phyloP scores from a whole-genome alignment of 495 filamentous ascomycete species.

The Letharia columbiana region DNA sequence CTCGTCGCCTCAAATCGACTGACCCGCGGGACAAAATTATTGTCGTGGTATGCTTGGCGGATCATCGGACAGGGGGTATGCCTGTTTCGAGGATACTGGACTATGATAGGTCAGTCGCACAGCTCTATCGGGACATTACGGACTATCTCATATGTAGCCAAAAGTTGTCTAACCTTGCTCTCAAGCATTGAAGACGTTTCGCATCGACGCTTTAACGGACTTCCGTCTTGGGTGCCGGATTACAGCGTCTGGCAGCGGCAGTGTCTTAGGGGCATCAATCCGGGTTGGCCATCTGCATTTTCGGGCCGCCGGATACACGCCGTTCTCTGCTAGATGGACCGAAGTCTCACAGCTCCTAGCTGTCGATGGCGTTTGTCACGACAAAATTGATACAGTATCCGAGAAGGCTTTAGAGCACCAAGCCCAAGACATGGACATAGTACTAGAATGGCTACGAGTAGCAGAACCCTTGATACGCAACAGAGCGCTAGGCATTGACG shows the following conservation, averaged over 20 bases:
- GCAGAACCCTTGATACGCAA: conserved; percentile 4
- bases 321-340: background rate
- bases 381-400: background rate
- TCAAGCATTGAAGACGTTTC: conserved; percentile 10
- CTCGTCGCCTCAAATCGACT: conserved; percentile 19
- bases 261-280: conserved; percentile 5
- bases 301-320: background rate
- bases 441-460: conserved; percentile 3
- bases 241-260: conserved; percentile 16
- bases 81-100: conserved; percentile 8
- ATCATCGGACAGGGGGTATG: background rate
- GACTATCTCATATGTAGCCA: conserved; percentile 3
- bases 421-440: background rate
- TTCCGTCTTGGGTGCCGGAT: conserved; percentile 16
- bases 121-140: conserved; percentile 15
- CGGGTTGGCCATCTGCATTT: conserved; percentile 12
- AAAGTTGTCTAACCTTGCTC: conserved; percentile 7
- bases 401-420: background rate
- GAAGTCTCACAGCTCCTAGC: conserved; percentile 7
- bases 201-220: background rate
- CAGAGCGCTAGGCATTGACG: conserved; percentile 4
- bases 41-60: conserved; percentile 22
- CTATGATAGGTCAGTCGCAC: conserved; percentile 9
- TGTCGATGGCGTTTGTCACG: conserved; percentile 4
- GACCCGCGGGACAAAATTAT: conserved; percentile 30